Evolutionary conservation across 805 yeast genomes (phyloP).

Genomic region (Pichia cephalocereana): DNA sequence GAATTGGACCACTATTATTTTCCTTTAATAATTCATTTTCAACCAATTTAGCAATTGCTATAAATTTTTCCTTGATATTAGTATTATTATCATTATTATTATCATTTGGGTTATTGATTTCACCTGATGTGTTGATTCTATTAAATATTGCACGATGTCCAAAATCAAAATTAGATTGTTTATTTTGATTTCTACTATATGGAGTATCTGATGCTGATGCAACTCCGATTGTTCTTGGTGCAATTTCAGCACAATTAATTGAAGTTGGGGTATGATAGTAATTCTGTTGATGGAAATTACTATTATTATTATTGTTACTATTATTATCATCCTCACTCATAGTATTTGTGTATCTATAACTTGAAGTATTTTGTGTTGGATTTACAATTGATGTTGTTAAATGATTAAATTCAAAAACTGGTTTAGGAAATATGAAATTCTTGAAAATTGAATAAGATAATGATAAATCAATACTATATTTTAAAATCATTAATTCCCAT

Average conservation of each 20-base stretch:
- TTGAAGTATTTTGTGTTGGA: neutral
- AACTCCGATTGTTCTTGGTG: constrained; percentile 16
- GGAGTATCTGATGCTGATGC: constrained; percentile 4
- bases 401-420: neutral
- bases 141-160: neutral
- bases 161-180: too few species aligned
- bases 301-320: neutral
- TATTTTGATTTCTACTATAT: neutral
- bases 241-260: constrained; percentile 17
- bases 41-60: constrained; percentile 1
- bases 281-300: too few species aligned
- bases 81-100: neutral
- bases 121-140: neutral
- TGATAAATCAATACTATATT: constrained; percentile 10
- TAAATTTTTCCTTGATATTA: constrained; percentile 1
- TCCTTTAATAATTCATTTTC: constrained; percentile 8
- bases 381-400: too few species aligned
- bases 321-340: neutral
- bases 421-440: constrained; percentile 8
- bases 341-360: too few species aligned
- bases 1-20: neutral
- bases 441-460: constrained; percentile 5
- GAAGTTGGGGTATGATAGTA: neutral
- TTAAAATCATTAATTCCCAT: constrained; percentile 19
- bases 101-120: neutral